Conservation (phyloP, 2,329 filamentous ascomycete species). For the Ceratocystiopsis sp. region DNA sequence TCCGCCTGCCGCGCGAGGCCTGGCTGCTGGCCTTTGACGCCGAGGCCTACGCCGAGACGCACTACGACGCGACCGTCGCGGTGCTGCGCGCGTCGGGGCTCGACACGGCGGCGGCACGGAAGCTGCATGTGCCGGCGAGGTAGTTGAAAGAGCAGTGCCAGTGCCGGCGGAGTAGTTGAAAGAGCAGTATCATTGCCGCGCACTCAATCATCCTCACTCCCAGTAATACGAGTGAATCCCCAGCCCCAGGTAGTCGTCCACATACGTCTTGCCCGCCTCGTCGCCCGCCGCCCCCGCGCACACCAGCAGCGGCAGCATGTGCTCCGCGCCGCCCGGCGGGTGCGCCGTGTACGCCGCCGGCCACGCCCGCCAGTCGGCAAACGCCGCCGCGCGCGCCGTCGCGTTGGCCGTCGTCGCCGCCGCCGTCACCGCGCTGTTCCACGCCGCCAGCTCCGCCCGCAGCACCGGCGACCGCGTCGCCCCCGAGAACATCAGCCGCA, state of each 20-base stretch:
- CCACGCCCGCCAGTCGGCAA: constrained; percentile 29
- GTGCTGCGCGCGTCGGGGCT: constrained; percentile 6
- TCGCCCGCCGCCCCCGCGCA: constrained; percentile 33
- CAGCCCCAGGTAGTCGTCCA: constrained; percentile 30
- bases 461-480: constrained; percentile 11
- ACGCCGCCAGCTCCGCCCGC: constrained; percentile 17
- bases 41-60: constrained; percentile 14
- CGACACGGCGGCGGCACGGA: constrained; percentile 5
- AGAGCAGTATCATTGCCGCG: too few species aligned
- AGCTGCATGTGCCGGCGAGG: constrained; percentile 4
- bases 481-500: constrained; percentile 26
- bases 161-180: too few species aligned
- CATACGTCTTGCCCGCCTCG: constrained; percentile 24
- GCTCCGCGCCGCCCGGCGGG: constrained; percentile 34
- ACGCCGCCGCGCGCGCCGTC: constrained; percentile 11
- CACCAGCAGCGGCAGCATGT: constrained; percentile 42
- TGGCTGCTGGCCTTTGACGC: constrained; percentile 17
- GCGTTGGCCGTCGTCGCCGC: constrained; percentile 19
- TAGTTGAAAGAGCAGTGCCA: too few species aligned
- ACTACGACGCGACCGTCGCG: constrained; percentile 10
- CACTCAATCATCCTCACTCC: constrained; percentile 12
- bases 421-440: constrained; percentile 28
- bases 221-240: constrained; percentile 40
- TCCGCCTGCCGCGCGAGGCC: constrained; percentile 14
- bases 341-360: constrained; percentile 35